Evolutionary conservation across 225 moss, liverwort and hornwort genomes (phyloP).

Genomic region (Sphagnum tenellum): DNA sequence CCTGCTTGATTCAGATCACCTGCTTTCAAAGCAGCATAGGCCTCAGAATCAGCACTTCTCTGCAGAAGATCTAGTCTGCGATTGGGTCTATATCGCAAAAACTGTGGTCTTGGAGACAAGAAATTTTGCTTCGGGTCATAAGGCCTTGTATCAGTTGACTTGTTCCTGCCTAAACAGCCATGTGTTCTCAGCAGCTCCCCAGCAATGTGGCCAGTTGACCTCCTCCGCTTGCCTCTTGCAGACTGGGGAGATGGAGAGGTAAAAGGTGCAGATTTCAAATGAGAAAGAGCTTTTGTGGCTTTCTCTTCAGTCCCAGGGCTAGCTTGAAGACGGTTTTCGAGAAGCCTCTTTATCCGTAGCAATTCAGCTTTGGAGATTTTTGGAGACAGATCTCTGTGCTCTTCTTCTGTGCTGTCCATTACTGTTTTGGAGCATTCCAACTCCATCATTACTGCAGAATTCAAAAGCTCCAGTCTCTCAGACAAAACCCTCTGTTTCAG

Average conservation of each 20-base stretch:
- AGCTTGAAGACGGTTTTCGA: conserved; percentile 17
- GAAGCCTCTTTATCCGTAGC: conserved; percentile 47
- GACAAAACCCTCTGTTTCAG: no score
- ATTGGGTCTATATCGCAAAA: conserved; percentile 30
- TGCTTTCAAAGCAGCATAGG: no score
- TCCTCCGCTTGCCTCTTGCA: conserved; percentile 12
- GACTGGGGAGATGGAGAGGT: conserved; percentile 17
- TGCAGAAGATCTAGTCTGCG: conserved; percentile 30
- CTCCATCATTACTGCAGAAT: no score
- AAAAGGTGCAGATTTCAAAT: conserved; percentile 19
- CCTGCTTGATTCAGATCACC: no score
- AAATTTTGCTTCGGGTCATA: conserved; percentile 41
- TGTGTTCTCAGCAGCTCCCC: neutral
- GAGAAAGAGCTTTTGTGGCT: conserved; percentile 6
- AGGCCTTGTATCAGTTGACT: neutral
- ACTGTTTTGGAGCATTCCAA: no score
- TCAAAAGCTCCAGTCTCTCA: no score
- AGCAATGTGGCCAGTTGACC: conserved; percentile 19
- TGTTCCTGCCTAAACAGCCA: no score
- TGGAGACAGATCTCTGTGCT: conserved; percentile 5
- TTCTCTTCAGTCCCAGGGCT: neutral
- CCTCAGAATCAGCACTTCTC: no score
- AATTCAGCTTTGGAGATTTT: conserved; percentile 52
- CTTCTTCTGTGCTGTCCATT: neutral
- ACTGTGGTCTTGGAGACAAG: conserved; percentile 41